Base-by-base conservation (phyloP, 306 rosid species). In the Trifolium dubium region DNA sequence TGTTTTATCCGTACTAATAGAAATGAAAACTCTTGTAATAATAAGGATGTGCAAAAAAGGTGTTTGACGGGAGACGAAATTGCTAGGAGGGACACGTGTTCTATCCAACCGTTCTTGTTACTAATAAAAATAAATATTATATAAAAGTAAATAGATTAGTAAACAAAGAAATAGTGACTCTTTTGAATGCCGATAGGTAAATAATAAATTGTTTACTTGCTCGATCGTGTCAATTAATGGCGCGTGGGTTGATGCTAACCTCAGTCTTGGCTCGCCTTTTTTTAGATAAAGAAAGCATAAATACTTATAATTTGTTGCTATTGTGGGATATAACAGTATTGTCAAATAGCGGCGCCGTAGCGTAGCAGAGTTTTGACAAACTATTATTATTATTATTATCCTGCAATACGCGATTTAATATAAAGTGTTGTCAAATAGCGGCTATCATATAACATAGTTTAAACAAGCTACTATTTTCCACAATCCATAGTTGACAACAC, bases 1-100 rank as follows among this genome's bases (percentile, higher is more conserved):
- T 79, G 23, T 23, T 73, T 66, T 69, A 65, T 55, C 46, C 15
- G 53, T 18, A 56, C 49, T 15, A 49, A 68, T 28, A 39, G 67
- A 19, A 60, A 32, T 14, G 41, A 60, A 32, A 31, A 60, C 23
- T 18, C 23, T 6, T 14, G 43, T 14, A 31, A 60, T 31, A 13
- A 60, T 4, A 7, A 19, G 6, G 12, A 17, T 14, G 14, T 31
- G 40, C n/a, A 31, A 60, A 60, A 13, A 60, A 31, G 66, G 40
- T 60, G 19, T 31, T 60, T 23, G 18, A 3, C 12, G 43, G 13
- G 66, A 1, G 66, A n/a, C 41, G 23, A 3, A 32, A 60, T 60
- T 30, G 5, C 11, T 3, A 60, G 43, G 18, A 13, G 43, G 43
- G 23, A 6, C 23, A 60, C 43, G 23, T 60, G 66, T n/a, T 23